Evolutionary conservation across 495 filamentous ascomycete genomes (phyloP).

Genomic region (Pyrenopolyporus hunteri): DNA sequence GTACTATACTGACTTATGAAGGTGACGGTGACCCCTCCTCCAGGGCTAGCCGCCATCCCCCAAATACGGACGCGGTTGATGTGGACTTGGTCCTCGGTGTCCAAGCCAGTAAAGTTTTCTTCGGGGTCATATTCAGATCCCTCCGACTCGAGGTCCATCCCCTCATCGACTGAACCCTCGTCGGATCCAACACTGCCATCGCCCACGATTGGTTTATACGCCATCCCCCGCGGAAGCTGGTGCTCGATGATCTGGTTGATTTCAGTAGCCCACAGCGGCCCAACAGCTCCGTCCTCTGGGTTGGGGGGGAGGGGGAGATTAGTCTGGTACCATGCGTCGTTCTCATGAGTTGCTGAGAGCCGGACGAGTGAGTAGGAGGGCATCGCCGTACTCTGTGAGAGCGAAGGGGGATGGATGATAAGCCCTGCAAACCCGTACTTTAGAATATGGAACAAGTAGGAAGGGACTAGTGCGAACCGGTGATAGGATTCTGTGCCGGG

Average conservation of each 20-base stretch:
- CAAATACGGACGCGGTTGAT: constrained; percentile 52
- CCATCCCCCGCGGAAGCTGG: constrained; percentile 39
- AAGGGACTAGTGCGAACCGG: constrained; percentile 36
- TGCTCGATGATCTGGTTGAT: constrained; percentile 49
- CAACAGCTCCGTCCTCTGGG: constrained; percentile 19
- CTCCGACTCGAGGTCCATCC: constrained; percentile 33
- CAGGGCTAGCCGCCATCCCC: constrained; percentile 51
- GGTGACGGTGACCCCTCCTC: constrained; percentile 50
- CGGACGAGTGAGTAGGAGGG: constrained; percentile 54
- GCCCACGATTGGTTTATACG: constrained; percentile 13
- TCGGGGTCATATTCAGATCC: constrained; percentile 37
- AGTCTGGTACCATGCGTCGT: constrained; percentile 52
- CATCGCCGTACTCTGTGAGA: constrained; percentile 28
- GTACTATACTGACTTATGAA: constrained; percentile 49
- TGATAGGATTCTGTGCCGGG: constrained; percentile 48
- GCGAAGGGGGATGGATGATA: constrained; percentile 50
- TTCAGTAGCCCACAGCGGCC: constrained; percentile 50
- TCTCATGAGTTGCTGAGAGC: constrained; percentile 52
- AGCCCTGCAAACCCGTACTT: constrained; percentile 44
- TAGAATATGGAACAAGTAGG: background rate
- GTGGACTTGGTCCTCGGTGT: constrained; percentile 45
- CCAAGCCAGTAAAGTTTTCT: constrained; percentile 24
- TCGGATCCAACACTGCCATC: constrained; percentile 7
- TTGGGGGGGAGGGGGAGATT: constrained; percentile 42
- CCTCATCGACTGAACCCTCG: constrained; percentile 16